phyloP scores from a whole-genome alignment of 352 stramenopile genomes.

The Phytophthora hibernalis region DNA sequence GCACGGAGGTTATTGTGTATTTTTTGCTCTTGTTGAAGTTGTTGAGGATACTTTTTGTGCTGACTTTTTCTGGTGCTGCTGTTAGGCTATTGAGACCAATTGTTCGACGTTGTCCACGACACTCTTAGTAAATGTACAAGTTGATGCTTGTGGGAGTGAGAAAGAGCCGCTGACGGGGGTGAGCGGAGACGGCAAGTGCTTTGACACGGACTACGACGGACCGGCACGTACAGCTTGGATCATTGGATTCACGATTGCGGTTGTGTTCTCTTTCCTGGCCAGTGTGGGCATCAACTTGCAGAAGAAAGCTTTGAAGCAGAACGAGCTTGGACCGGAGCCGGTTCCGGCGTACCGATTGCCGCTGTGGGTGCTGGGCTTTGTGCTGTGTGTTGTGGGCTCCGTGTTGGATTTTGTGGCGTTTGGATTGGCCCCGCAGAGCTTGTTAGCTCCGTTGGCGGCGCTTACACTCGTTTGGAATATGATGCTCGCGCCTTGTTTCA shows the following conservation, averaged over 20 bases:
- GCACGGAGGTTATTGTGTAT: neutral
- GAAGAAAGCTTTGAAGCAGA: slow-evolving; percentile 87
- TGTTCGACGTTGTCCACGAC: slow-evolving; percentile 36
- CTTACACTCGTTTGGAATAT: slow-evolving; percentile 95
- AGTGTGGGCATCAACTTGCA: slow-evolving; percentile 89
- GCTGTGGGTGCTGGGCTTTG: slow-evolving; percentile 86
- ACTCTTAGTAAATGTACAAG: slow-evolving; percentile 16
- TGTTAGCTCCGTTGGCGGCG: slow-evolving; percentile 87
- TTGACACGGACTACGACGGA: slow-evolving; percentile 68
- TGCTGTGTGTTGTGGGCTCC: slow-evolving; percentile 81
- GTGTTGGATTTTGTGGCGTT: slow-evolving; percentile 93
- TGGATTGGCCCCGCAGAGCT: slow-evolving; percentile 87
- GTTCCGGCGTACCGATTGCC: slow-evolving; percentile 78
- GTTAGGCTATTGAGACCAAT: slow-evolving; percentile 43
- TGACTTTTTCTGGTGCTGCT: slow-evolving; percentile 41
- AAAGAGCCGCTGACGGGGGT: slow-evolving; percentile 34
- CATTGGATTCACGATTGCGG: slow-evolving; percentile 80
- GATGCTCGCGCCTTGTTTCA: slow-evolving; percentile 87
- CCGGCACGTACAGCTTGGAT: slow-evolving; percentile 74
- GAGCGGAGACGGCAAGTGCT: slow-evolving; percentile 72
- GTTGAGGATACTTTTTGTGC: slow-evolving; percentile 40
- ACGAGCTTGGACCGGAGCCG: slow-evolving; percentile 54
- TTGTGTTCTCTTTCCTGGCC: slow-evolving; percentile 85
- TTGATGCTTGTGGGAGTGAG: slow-evolving; percentile 43
- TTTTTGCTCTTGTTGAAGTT: neutral